Conservation (phyloP, 2,329 filamentous ascomycete genomes). For the Microdochium bolleyi region DNA sequence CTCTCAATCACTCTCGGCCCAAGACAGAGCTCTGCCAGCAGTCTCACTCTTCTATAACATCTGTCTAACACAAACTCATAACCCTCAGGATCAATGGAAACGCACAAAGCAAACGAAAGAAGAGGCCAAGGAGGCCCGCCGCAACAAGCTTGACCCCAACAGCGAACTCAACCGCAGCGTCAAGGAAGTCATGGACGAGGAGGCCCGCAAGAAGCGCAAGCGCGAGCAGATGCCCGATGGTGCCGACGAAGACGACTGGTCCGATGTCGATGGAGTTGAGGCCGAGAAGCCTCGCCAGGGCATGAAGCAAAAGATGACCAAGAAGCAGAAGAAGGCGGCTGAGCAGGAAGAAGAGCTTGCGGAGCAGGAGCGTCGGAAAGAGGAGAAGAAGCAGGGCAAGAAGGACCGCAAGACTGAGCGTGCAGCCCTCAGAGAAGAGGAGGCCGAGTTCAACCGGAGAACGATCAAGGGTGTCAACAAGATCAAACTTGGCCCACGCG, state of each 20-base stretch:
- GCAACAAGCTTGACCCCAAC: slow-evolving; percentile 85
- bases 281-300: slow-evolving; percentile 58
- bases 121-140: slow-evolving; percentile 72
- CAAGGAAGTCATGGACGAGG: slow-evolving; percentile 87
- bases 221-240: slow-evolving; percentile 33
- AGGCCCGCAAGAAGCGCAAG: slow-evolving; percentile 71
- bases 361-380: slow-evolving; percentile 37
- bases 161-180: slow-evolving; percentile 73
- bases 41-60: slow-evolving; percentile 1
- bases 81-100: slow-evolving; percentile 76
- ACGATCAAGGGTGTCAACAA: slow-evolving; percentile 25
- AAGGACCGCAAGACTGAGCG: slow-evolving; percentile 33
- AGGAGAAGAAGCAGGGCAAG: slow-evolving; percentile 41
- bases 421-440: slow-evolving; percentile 25
- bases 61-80: slow-evolving; percentile 6
- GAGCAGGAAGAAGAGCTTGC: slow-evolving; percentile 24
- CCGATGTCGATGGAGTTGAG: slow-evolving; percentile 42
- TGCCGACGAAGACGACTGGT: slow-evolving; percentile 36
- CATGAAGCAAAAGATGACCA: slow-evolving; percentile 40
- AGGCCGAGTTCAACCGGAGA: slow-evolving; percentile 31
- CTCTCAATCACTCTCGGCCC: neutral
- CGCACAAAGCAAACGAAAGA: slow-evolving; percentile 94
- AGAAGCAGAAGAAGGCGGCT: slow-evolving; percentile 43
- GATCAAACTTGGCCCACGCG: slow-evolving; percentile 20
- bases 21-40: neutral